These are phyloP conservation scores for Plectosphaerella cucumerina DNA, from an alignment of 2,329 filamentous ascomycete genomes.

Conservation along the genomic window DNA sequence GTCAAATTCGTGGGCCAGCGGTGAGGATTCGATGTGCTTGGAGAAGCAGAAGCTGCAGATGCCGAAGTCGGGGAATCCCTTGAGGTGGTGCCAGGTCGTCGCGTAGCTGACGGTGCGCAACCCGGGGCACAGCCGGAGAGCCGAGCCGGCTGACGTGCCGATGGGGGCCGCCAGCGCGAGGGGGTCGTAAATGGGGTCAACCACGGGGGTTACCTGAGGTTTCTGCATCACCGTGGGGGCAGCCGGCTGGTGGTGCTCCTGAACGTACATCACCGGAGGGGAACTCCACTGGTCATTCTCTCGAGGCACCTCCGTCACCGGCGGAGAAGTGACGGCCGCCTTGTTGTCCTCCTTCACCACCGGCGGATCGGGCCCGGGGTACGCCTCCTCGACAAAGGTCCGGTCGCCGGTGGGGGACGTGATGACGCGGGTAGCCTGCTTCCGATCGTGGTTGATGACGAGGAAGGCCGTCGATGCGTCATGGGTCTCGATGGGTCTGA, in stretches of 20 bases:
- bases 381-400: background rate
- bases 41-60: slow-evolving; percentile 38
- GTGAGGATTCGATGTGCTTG: slow-evolving; percentile 27
- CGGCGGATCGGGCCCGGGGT: background rate
- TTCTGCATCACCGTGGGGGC: too few species aligned
- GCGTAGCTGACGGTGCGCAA: slow-evolving; percentile 20
- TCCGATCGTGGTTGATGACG: background rate
- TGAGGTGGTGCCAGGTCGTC: slow-evolving; percentile 25
- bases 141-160: background rate
- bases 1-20: slow-evolving; percentile 23
- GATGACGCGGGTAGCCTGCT: background rate
- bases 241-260: too few species aligned
- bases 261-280: too few species aligned
- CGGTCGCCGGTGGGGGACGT: background rate
- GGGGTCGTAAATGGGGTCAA: background rate
- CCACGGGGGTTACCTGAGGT: too few species aligned
- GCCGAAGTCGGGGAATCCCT: slow-evolving; percentile 21
- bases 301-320: too few species aligned
- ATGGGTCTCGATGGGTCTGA: too few species aligned
- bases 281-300: too few species aligned
- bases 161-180: background rate
- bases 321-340: too few species aligned
- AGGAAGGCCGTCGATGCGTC: background rate
- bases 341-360: too few species aligned
- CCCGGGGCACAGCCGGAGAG: slow-evolving; percentile 19